phyloP scores from a whole-genome alignment of 768 basidiomycete species.

The Mycena polygramma region DNA sequence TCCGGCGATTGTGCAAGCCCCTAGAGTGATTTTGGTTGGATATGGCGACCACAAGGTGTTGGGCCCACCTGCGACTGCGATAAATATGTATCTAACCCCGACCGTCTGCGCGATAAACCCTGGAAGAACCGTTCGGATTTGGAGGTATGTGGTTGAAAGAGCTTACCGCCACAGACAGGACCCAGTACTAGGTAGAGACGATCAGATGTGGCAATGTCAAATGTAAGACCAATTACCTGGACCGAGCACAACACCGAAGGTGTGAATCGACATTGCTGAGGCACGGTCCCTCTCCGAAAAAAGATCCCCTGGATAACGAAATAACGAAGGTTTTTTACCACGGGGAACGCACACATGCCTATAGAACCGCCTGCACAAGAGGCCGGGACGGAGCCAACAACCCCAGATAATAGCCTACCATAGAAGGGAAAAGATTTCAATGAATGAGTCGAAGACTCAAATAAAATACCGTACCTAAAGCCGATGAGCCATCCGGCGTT shows the following conservation, averaged over 20 bases:
- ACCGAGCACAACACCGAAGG: neutral
- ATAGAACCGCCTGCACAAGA: neutral
- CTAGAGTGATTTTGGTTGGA: neutral
- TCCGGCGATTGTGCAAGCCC: neutral
- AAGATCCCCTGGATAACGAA: neutral
- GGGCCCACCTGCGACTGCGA: neutral
- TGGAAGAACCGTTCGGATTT: neutral
- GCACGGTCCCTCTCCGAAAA: neutral
- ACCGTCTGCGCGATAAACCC: slow-evolving; percentile 1
- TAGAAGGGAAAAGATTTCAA: neutral
- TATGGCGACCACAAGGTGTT: neutral
- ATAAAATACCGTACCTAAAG: neutral
- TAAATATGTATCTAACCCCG: neutral
- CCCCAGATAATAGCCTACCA: neutral
- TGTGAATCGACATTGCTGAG: neutral
- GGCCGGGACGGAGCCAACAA: neutral
- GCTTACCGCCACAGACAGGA: neutral
- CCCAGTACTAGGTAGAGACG: neutral
- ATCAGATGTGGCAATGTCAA: neutral
- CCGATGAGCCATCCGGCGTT: neutral
- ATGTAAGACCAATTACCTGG: neutral
- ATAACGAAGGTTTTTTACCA: neutral
- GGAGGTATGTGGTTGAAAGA: neutral
- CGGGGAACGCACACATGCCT: neutral
- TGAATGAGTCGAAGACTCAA: neutral